Evolutionary conservation across 495 filamentous ascomycete genomes (phyloP), one percentile per base, ranked within the genome.

Genomic region (Daldinia vernicosa): DNA sequence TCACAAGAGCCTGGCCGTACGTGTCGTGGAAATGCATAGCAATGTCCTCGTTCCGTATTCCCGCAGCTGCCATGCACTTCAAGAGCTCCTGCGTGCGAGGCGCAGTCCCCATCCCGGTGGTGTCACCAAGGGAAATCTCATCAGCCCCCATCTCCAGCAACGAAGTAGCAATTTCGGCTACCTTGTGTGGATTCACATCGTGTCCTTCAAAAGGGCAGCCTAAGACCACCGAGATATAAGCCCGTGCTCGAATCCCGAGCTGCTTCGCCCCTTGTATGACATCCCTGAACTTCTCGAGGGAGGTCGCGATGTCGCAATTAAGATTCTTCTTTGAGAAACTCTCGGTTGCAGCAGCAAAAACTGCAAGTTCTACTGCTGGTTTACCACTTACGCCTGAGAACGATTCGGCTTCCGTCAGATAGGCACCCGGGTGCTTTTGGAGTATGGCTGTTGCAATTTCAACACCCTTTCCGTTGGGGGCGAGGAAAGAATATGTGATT

Each of bases 11-110:
- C 81, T 95, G 92, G 9, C 94, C 96, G 79, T 96, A 99, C 4
- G 96, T 99, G 74, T 99, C 94, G 70, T 98, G 95, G 76, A 98
- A 98, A 75, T 99, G 95, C 78, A 97, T 88, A 1, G 95, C 94
- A 1, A 99, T 72, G 72, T 96, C 93, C 71, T 91, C 89, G 37
- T 86, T 90, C 47, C 89, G 84, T 52, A 98, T 89, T 0, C 94
- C 93, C 4, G 93, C 92, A 4, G 89, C 88, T 24, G 84, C 83
- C 74, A 97, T 83, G 19, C 92, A 88, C 60, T 84, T 82, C 63
- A 96, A 79, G 43, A 96, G 84, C 74, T 89, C 86, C 72, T 86
- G 83, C 0, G 92, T 95, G 24, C 90, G 84, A 0, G 93, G 92
- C 22, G 90, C 93, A 0, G 95, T 98, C 6, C 96, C 95, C 92